Conservation (phyloP, 1,284 basidiomycete genomes). For the Heterobasidion irregulare region DNA sequence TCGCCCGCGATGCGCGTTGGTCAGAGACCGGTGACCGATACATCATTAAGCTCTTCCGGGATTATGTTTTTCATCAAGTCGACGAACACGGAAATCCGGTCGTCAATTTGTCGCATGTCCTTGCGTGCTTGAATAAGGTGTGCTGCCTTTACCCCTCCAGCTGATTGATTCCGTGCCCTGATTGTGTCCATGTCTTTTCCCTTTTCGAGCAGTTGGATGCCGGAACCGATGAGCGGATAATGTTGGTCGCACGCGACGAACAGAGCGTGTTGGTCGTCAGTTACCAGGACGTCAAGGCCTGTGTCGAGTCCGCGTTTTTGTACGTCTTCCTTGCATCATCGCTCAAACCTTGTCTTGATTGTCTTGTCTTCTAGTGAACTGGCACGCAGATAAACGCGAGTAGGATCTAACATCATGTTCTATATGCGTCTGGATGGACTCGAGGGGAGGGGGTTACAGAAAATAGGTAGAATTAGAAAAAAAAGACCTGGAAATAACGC, state of each 20-base stretch:
- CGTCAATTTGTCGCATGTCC: slow-evolving; percentile 86
- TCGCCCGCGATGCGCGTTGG: slow-evolving; percentile 93
- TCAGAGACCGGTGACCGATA: slow-evolving; percentile 98
- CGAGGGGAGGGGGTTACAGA: slow-evolving; percentile 8
- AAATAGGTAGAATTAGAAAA: slow-evolving; percentile 54
- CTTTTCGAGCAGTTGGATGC: slow-evolving; percentile 68
- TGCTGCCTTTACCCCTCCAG: slow-evolving; percentile 7
- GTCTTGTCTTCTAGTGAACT: slow-evolving; percentile 15
- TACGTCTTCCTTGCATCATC: slow-evolving; percentile 19
- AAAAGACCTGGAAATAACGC: slow-evolving; percentile 43
- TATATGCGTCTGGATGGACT: neutral
- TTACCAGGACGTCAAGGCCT: slow-evolving; percentile 88
- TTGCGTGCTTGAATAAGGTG: slow-evolving; percentile 87
- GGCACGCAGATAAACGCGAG: slow-evolving; percentile 9
- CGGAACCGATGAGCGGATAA: slow-evolving; percentile 88
- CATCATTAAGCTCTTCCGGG: slow-evolving; percentile 96
- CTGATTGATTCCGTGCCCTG: neutral
- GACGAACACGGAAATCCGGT: slow-evolving; percentile 88
- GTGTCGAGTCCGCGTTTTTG: slow-evolving; percentile 76
- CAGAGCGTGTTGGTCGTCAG: slow-evolving; percentile 95
- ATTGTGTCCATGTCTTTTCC: neutral
- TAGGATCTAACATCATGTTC: neutral
- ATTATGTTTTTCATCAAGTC: slow-evolving; percentile 97
- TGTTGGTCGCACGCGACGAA: slow-evolving; percentile 91
- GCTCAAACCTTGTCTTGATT: neutral